phyloP scores from a whole-genome alignment of 2,329 filamentous ascomycete species.

The Ceratocystis harringtonii region DNA sequence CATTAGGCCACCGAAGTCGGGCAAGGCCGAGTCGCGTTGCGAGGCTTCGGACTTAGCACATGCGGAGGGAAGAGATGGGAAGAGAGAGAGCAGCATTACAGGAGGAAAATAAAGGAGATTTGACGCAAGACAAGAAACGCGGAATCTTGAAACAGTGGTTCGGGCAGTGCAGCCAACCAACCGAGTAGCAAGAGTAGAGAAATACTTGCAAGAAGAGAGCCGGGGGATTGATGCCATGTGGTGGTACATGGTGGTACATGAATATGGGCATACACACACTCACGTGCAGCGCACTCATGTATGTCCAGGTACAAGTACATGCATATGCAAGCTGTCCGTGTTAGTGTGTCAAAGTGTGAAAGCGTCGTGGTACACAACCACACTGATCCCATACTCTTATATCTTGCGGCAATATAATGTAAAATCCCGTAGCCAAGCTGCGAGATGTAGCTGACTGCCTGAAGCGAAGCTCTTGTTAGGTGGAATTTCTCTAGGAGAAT shows the following conservation, averaged over 20 bases:
- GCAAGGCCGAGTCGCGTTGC: background rate
- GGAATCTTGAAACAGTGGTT: background rate
- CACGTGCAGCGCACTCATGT: background rate
- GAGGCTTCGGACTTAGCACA: background rate
- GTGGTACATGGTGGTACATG: background rate
- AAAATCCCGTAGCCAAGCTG: too few relatives aligned
- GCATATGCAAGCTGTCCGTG: background rate
- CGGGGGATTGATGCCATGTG: background rate
- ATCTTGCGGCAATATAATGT: background rate
- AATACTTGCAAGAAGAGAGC: background rate
- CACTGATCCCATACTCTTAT: background rate
- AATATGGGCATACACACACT: background rate
- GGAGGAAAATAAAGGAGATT: background rate
- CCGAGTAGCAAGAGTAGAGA: background rate
- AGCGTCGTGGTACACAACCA: background rate
- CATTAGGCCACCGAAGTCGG: too few relatives aligned
- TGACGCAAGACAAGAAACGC: background rate
- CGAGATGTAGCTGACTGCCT: background rate
- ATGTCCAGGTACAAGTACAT: background rate
- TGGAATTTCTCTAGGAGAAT: background rate
- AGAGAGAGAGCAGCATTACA: background rate
- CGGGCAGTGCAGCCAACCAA: background rate
- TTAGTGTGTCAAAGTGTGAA: background rate
- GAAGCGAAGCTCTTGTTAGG: background rate
- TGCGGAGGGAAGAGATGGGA: background rate